phyloP scores from a whole-genome alignment of 2,329 filamentous ascomycete genomes.

The Hypomyces perniciosus region DNA sequence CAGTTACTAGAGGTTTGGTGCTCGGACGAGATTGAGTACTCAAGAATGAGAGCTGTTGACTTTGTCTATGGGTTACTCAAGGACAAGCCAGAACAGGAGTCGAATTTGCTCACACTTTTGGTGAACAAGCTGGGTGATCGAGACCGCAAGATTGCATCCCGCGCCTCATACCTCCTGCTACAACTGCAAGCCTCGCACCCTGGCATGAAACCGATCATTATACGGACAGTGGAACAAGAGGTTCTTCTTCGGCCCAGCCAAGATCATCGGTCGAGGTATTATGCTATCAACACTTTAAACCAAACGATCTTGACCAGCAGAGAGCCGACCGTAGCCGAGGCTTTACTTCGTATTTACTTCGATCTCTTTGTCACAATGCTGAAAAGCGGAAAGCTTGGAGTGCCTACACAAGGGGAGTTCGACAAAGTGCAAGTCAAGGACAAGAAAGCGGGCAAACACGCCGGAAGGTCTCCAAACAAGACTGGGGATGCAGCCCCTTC shows the following conservation, averaged over 20 bases:
- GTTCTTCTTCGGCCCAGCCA: slow-evolving; percentile 83
- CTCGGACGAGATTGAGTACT: slow-evolving; percentile 91
- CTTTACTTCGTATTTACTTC: slow-evolving; percentile 87
- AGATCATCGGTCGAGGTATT: slow-evolving; percentile 84
- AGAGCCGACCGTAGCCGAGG: slow-evolving; percentile 73
- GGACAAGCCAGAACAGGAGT: slow-evolving; percentile 95
- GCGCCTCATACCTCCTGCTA: slow-evolving; percentile 86
- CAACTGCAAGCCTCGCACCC: slow-evolving; percentile 86
- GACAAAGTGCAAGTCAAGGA: slow-evolving; percentile 24
- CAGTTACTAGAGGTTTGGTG: slow-evolving; percentile 91
- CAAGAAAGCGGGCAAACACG: slow-evolving; percentile 15
- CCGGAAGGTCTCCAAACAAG: slow-evolving; percentile 18
- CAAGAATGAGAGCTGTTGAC: slow-evolving; percentile 78
- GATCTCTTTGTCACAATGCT: slow-evolving; percentile 77
- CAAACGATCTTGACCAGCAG: slow-evolving; percentile 87
- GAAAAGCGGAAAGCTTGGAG: slow-evolving; percentile 47
- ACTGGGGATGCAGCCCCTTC: slow-evolving; percentile 20
- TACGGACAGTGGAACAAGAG: slow-evolving; percentile 80
- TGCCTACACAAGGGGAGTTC: slow-evolving; percentile 41
- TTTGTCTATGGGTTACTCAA: slow-evolving; percentile 88
- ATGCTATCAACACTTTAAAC: slow-evolving; percentile 92
- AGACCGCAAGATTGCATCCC: slow-evolving; percentile 90
- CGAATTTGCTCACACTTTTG: slow-evolving; percentile 81
- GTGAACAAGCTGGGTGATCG: slow-evolving; percentile 97
- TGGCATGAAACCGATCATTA: slow-evolving; percentile 85